These are phyloP conservation scores for Endoconidiophora polonica DNA, from an alignment of 2,329 filamentous ascomycete species.

Conservation along the genomic window DNA sequence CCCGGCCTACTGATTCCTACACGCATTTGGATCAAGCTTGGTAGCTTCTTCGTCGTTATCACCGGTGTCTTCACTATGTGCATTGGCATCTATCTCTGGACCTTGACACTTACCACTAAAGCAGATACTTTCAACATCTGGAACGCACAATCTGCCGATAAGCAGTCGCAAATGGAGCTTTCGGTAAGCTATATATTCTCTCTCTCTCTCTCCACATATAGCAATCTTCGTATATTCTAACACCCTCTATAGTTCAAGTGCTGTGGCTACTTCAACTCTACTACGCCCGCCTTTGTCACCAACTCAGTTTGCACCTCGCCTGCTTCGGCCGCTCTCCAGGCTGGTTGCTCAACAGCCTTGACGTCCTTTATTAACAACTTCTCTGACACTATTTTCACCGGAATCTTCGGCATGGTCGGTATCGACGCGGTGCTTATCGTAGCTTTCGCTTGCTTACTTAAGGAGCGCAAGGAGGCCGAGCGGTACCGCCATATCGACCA, in stretches of 20 bases:
- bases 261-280: constrained; percentile 64
- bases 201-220: background rate
- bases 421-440: constrained; percentile 53
- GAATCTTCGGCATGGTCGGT: constrained; percentile 62
- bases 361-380: constrained; percentile 52
- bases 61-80: constrained; percentile 47
- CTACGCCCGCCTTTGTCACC: constrained; percentile 53
- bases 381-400: constrained; percentile 62
- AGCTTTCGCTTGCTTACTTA: constrained; percentile 57
- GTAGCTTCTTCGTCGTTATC: constrained; percentile 46
- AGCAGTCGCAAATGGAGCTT: constrained; percentile 55
- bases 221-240: background rate
- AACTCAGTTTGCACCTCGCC: constrained; percentile 53
- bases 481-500: constrained; percentile 68
- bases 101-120: constrained; percentile 53
- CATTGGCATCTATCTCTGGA: constrained; percentile 53
- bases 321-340: constrained; percentile 50
- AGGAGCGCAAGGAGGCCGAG: constrained; percentile 64
- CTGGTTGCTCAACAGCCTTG: constrained; percentile 53
- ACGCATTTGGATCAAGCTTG: constrained; percentile 53
- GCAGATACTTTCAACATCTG: constrained; percentile 45
- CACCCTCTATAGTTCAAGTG: constrained; percentile 45
- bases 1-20: constrained; percentile 53
- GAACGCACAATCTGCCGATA: constrained; percentile 33
- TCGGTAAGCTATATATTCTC: constrained; percentile 31